Percentiles rank a stretch among this genome's conserved stretches.
Conservation (phyloP, 1,284 basidiomycete species). For the Sanghuangporus weigelae region DNA sequence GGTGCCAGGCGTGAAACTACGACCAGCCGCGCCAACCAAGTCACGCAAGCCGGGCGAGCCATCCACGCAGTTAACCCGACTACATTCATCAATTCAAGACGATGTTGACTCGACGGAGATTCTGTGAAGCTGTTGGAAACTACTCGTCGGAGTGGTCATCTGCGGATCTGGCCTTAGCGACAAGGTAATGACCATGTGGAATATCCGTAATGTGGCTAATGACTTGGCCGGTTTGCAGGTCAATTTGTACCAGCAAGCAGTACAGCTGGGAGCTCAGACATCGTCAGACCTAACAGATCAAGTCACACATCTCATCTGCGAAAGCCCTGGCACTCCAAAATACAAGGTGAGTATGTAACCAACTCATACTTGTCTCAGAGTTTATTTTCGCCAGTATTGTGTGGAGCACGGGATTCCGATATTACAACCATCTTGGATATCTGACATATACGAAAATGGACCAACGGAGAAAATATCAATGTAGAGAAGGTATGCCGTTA, state of each 20-base stretch:
- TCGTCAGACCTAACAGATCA: conserved; percentile 68
- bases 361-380: not conserved
- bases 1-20: conserved; percentile 75
- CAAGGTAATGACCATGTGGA: conserved; percentile 23
- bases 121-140: conserved; percentile 11
- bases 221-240: conserved; percentile 34
- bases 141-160: conserved; percentile 11
- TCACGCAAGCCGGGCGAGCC: conserved; percentile 24
- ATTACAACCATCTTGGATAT: conserved; percentile 66
- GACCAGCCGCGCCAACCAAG: conserved; percentile 45
- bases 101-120: conserved; percentile 21
- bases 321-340: conserved; percentile 65
- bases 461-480: conserved; percentile 70
- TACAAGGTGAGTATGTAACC: conserved; percentile 46
- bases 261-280: conserved; percentile 68
- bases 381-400: conserved; percentile 49
- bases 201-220: not conserved
- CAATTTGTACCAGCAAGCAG: conserved; percentile 63
- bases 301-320: conserved; percentile 76
- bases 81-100: conserved; percentile 21
- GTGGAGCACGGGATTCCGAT: conserved; percentile 70
- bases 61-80: conserved; percentile 28
- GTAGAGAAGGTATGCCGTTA: conserved; percentile 36
- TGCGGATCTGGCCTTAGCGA: conserved; percentile 18
- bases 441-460: conserved; percentile 66